A percentile compares a stretch with the other conserved stretches of the same genome.
phyloP scores from a whole-genome alignment of 2,329 filamentous ascomycete genomes.

The Trichophaea hybrida region DNA sequence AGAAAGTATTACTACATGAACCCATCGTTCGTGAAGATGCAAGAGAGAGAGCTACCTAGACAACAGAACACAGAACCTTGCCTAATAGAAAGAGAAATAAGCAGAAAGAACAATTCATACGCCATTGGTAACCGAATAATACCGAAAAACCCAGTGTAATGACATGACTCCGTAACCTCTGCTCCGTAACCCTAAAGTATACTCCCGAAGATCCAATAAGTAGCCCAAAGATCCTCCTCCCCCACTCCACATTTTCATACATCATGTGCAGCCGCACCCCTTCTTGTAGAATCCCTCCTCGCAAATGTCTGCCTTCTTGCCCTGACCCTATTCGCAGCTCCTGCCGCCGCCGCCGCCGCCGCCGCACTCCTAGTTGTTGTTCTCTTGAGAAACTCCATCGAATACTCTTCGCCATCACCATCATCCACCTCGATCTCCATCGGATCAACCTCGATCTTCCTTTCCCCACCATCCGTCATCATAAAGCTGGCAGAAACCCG shows the following conservation, averaged over 20 bases:
- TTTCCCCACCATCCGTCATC: background rate
- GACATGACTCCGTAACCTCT: too few species aligned
- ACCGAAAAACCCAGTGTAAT: too few species aligned
- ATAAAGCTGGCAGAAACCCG: background rate
- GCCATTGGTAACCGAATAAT: too few species aligned
- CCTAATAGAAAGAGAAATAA: too few species aligned
- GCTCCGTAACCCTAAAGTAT: too few species aligned
- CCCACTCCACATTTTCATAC: background rate
- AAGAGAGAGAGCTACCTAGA: too few species aligned
- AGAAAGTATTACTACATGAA: too few species aligned
- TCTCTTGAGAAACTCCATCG: constrained; percentile 4
- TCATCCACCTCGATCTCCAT: constrained; percentile 9
- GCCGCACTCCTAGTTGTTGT: constrained; percentile 9
- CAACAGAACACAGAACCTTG: too few species aligned
- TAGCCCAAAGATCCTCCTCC: background rate
- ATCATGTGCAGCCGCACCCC: background rate
- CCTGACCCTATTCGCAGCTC: background rate
- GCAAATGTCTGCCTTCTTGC: background rate
- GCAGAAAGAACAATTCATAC: too few species aligned
- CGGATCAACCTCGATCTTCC: background rate
- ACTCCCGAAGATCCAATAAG: too few species aligned
- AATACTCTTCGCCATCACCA: background rate
- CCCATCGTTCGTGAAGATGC: too few species aligned
- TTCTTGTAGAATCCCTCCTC: background rate
- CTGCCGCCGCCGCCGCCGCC: constrained; percentile 8